phyloP scores from a whole-genome alignment of 148 eudicot species.

The Vaccinium myrtillus region DNA sequence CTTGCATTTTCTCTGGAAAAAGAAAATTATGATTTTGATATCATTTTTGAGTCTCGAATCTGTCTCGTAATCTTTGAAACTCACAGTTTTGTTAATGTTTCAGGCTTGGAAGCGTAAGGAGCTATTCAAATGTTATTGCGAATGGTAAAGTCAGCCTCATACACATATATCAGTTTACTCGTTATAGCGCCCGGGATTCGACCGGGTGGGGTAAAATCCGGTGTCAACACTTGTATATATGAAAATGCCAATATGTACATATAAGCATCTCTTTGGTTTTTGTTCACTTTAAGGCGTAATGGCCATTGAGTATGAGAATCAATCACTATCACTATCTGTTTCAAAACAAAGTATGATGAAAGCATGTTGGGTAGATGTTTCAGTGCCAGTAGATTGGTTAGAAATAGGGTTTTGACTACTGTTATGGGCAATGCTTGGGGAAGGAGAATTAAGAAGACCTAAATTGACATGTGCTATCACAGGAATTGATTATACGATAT shows the following conservation, averaged over 20 bases:
- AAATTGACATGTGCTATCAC: not conserved
- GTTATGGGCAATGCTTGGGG: not conserved
- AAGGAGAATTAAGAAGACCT: not conserved
- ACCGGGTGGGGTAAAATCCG: no score
- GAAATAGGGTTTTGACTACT: not conserved
- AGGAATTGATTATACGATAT: not conserved
- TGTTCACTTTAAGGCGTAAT: not conserved
- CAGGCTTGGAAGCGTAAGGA: conserved; percentile 49
- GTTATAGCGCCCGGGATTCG: not conserved
- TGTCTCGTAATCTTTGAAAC: not conserved
- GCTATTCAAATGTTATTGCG: conserved; percentile 30
- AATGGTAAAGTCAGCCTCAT: conserved; percentile 22
- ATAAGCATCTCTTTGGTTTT: not conserved
- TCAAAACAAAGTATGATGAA: not conserved
- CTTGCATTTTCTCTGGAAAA: not conserved
- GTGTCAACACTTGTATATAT: no score
- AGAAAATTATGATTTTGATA: not conserved
- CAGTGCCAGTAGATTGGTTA: not conserved
- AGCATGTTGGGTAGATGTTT: not conserved
- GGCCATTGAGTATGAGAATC: not conserved
- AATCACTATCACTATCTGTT: not conserved
- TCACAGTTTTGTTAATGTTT: conserved; percentile 8
- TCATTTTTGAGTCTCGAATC: not conserved
- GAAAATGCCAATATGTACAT: no score
- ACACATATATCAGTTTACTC: not conserved